Evolutionary conservation across 1,284 basidiomycete species (phyloP).

Genomic region (Ganoderma sp.): DNA sequence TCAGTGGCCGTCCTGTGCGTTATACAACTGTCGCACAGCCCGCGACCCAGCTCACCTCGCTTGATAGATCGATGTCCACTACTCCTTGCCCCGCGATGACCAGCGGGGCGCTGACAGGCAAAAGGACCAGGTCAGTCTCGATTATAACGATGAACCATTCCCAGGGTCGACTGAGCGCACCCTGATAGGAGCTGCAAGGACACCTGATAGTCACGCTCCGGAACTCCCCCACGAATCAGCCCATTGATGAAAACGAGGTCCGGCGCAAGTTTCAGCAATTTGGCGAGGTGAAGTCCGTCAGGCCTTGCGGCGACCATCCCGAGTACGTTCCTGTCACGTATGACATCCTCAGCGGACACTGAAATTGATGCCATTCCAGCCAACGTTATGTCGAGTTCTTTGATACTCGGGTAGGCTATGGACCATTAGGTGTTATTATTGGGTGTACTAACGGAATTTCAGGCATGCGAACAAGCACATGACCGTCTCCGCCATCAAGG

Average conservation of each 20-base stretch:
- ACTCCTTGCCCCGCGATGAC: conserved; percentile 92
- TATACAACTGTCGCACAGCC: not conserved
- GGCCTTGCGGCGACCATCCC: conserved; percentile 64
- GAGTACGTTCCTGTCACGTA: conserved; percentile 58
- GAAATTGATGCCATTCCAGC: conserved; percentile 45
- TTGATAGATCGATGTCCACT: conserved; percentile 93
- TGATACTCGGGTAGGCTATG: conserved; percentile 73
- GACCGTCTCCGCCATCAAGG: conserved; percentile 80
- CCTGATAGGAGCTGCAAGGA: conserved; percentile 71
- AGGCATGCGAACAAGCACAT: conserved; percentile 81
- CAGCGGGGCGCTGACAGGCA: conserved; percentile 81
- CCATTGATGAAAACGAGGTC: conserved; percentile 84
- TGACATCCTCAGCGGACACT: conserved; percentile 7
- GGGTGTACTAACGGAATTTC: conserved; percentile 1
- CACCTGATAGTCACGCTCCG: conserved; percentile 81
- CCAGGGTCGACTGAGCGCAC: conserved; percentile 15
- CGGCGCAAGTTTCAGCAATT: conserved; percentile 84
- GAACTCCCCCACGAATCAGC: conserved; percentile 67
- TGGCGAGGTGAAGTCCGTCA: conserved; percentile 88
- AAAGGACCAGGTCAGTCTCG: conserved; percentile 78
- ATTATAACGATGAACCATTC: not conserved
- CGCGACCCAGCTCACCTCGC: conserved; percentile 18
- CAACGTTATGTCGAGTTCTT: conserved; percentile 89
- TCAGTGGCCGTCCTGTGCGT: conserved; percentile 84
- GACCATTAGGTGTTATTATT: not conserved